Evolutionary conservation across 2,329 filamentous ascomycete genomes (phyloP), one percentile per base, ranked within the genome.

Genomic region (Alternaria rosae): DNA sequence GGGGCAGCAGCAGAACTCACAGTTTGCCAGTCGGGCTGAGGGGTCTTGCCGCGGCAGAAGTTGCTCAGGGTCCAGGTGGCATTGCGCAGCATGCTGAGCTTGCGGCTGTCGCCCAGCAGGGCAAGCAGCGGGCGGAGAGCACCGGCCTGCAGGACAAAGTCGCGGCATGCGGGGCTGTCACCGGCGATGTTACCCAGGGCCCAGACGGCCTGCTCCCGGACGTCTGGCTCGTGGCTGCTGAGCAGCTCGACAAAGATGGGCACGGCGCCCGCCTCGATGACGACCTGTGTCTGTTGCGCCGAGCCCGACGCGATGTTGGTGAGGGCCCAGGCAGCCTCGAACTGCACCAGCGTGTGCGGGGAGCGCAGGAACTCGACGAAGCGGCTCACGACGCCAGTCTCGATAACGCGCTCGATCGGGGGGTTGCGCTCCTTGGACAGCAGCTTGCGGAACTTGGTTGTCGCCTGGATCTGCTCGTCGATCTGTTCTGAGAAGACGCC

Each of bases 221-320:
- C 95, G 86, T 99, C 95, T 56, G 95, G 94, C 84, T 99, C 95
- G 64, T 93, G 95, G 85, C 94, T 98, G 78, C 87, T 92, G 69
- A 99, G 86, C 64, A 99, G 88, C 85, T 99, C 94, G 69, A 98
- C 94, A 75, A 99, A 99, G 80, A 99, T 99, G 59, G 95, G 95
- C 43, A 99, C 95, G 68, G 95, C 95, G 72, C 95, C 95, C 66
- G 95, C 94, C 83, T 98, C 94, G 76, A 99, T 99, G 70, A 99
- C 95, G 55, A 98, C 95, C 83, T 99, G 95, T 66, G 95, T 99
- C 85, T 99, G 95, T 73, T 93, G 91, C 63, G 95, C 95, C 62
- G 94, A 98, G 66, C 95, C 95, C 52, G 94, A 98, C 65, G 95
- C 95, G 82, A 99, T 99, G 86, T 99, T 99, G 85, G 95, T 99